A percentile compares a stretch with the other conserved stretches of the same genome.
Conservation (phyloP, 1,139 yeast genomes). For the Blastobotrys capitulatus region DNA sequence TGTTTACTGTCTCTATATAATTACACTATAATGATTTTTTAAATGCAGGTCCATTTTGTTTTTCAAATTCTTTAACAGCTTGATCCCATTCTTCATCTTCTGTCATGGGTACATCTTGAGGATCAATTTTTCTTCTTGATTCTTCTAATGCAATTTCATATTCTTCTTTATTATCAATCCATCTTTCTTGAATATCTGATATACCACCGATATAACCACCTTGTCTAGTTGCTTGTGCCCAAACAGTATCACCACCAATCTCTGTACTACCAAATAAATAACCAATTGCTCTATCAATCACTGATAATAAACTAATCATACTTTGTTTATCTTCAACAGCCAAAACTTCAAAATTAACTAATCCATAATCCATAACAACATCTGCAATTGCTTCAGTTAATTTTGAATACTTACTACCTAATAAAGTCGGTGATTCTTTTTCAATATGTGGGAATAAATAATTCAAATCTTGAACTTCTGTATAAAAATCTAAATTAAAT, state of each 20-base stretch:
- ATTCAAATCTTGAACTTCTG: conserved; percentile 82
- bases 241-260: conserved; percentile 89
- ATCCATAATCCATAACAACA: conserved; percentile 76
- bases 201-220: conserved; percentile 50
- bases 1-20: neutral
- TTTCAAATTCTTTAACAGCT: conserved; percentile 63
- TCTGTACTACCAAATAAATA: conserved; percentile 90
- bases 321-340: conserved; percentile 87
- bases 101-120: conserved; percentile 29
- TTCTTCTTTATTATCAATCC: conserved; percentile 80
- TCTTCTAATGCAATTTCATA: conserved; percentile 63
- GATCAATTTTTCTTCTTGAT: conserved; percentile 38
- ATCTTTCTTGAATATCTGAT: conserved; percentile 85
- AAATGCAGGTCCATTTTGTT: conserved; percentile 11
- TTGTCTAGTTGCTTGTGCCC: conserved; percentile 93
- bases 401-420: conserved; percentile 59
- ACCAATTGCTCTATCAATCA: conserved; percentile 88
- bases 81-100: conserved; percentile 71
- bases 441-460: conserved; percentile 65
- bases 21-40: neutral
- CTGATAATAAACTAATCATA: conserved; percentile 74
- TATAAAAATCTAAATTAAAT: conserved; percentile 76
- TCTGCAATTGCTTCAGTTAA: conserved; percentile 79
- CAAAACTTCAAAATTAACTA: conserved; percentile 84
- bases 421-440: conserved; percentile 56